phyloP scores from a whole-genome alignment of 192 early-diverging fungal species.

The Coemansia sp. region DNA sequence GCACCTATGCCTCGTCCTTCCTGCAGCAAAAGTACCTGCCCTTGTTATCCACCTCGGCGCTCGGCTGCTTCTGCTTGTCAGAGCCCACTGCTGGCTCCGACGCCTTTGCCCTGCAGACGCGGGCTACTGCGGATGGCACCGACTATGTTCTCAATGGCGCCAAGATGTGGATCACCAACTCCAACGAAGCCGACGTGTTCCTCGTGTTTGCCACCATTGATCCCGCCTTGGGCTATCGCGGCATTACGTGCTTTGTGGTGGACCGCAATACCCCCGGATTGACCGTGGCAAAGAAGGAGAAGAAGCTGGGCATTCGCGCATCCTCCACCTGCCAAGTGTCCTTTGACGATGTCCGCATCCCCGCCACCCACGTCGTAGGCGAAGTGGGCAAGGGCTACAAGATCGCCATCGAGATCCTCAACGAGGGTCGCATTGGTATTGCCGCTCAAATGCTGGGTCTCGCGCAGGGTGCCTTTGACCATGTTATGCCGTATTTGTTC shows the following conservation, averaged over 20 bases:
- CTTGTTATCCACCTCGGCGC: constrained; percentile 72
- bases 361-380: constrained; percentile 83
- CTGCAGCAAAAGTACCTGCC: constrained; percentile 85
- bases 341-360: constrained; percentile 90
- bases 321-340: constrained; percentile 92
- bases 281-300: constrained; percentile 92
- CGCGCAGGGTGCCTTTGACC: constrained; percentile 91
- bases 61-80: constrained; percentile 94
- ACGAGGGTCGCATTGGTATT: constrained; percentile 98
- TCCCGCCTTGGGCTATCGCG: constrained; percentile 89
- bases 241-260: constrained; percentile 95
- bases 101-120: constrained; percentile 88
- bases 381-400: constrained; percentile 98
- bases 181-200: constrained; percentile 93
- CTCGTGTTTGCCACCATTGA: constrained; percentile 98
- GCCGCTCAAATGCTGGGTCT: constrained; percentile 97
- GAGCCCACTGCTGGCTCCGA: constrained; percentile 92
- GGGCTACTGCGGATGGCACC: constrained; percentile 73
- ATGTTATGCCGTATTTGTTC: constrained; percentile 85
- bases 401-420: constrained; percentile 95
- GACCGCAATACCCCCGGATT: constrained; percentile 87
- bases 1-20: constrained; percentile 71
- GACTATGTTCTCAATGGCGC: constrained; percentile 86
- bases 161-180: constrained; percentile 97
- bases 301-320: constrained; percentile 94